These are phyloP conservation scores for Myxozyma lipomycoides DNA, from an alignment of 805 yeast genomes.

Conservation along the genomic window DNA sequence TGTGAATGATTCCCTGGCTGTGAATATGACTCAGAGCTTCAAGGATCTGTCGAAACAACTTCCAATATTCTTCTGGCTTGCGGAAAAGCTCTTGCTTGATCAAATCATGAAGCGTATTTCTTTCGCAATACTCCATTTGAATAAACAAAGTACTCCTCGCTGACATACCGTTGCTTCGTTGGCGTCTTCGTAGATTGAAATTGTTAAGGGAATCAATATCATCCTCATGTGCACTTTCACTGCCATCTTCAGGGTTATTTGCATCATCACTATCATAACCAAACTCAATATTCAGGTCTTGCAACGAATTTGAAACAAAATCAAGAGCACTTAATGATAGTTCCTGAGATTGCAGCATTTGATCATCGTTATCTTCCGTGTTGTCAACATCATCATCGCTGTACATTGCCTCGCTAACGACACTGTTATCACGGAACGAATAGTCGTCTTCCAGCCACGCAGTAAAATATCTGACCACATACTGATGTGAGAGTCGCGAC, in stretches of 20 bases:
- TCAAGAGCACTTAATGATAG: conserved; percentile 26
- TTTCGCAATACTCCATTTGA: conserved; percentile 98
- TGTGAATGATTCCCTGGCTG: conserved; percentile 87
- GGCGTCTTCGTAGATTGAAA: background rate
- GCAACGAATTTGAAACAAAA: conserved; percentile 28
- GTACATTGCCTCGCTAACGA: conserved; percentile 34
- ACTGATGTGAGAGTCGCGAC: conserved; percentile 90
- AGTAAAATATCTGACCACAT: conserved; percentile 92
- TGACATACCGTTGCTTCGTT: background rate
- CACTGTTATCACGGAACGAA: conserved; percentile 38
- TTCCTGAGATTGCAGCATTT: conserved; percentile 19
- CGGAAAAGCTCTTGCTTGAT: conserved; percentile 70
- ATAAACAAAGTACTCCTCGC: conserved; percentile 61
- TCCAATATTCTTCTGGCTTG: conserved; percentile 80
- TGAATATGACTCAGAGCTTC: conserved; percentile 92
- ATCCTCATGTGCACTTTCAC: conserved; percentile 1
- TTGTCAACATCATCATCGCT: conserved; percentile 38
- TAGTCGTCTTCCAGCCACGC: conserved; percentile 90
- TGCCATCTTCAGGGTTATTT: conserved; percentile 3
- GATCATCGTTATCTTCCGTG: conserved; percentile 27
- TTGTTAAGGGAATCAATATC: conserved; percentile 10
- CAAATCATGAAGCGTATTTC: conserved; percentile 79
- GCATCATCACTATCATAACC: conserved; percentile 33
- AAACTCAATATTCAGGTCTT: conserved; percentile 34
- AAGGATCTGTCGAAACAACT: conserved; percentile 76